Conservation (phyloP, 495 filamentous ascomycete genomes). For the Elasticomyces elasticus region DNA sequence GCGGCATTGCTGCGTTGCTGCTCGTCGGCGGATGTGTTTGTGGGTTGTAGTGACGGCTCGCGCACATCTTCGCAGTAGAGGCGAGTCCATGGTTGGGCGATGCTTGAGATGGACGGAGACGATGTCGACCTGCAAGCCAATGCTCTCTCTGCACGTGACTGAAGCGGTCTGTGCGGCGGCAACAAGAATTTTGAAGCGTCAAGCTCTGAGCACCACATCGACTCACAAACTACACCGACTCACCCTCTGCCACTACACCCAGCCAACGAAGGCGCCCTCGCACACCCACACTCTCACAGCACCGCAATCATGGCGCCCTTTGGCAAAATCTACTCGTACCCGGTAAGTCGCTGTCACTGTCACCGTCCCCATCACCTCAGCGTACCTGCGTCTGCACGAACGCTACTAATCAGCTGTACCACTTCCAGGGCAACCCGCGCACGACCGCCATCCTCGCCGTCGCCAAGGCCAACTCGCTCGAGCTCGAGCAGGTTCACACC, state of each 20-base stretch:
- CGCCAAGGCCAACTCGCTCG: constrained; percentile 90
- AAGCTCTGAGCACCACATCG: neutral
- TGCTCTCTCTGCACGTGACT: no score
- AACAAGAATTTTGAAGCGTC: neutral
- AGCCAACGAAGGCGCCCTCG: constrained; percentile 20
- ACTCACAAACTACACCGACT: constrained; percentile 1
- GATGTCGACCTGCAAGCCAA: no score
- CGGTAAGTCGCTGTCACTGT: constrained; percentile 48
- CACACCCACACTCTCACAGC: neutral
- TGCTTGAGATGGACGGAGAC: no score
- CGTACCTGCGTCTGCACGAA: neutral
- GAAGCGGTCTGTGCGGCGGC: neutral
- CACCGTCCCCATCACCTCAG: neutral
- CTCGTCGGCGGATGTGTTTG: neutral
- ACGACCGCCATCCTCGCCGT: constrained; percentile 78
- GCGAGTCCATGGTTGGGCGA: constrained; percentile 2
- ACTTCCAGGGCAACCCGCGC: constrained; percentile 81
- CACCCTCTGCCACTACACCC: neutral
- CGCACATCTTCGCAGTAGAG: neutral
- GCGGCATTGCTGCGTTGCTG: neutral
- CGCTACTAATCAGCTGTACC: neutral
- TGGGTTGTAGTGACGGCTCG: neutral
- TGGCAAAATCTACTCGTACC: constrained; percentile 87
- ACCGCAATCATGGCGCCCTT: constrained; percentile 38
- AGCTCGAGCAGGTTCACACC: constrained; percentile 71